Conservation (phyloP, 495 filamentous ascomycete species). For the Trichoderma orchidacearum region DNA sequence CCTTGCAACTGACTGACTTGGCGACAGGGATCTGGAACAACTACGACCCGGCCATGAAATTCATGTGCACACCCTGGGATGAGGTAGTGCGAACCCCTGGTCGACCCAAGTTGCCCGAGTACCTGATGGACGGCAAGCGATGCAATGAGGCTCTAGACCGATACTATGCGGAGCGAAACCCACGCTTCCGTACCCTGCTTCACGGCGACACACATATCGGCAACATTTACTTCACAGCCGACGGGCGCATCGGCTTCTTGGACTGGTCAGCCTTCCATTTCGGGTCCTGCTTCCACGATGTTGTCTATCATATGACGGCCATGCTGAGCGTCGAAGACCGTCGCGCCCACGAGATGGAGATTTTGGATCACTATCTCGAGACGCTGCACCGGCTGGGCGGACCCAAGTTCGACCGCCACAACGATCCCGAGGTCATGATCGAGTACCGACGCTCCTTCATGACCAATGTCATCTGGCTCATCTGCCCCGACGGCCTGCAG, state of each 20-base stretch:
- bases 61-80: constrained; percentile 8
- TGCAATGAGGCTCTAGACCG: constrained; percentile 11
- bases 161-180: constrained; percentile 13
- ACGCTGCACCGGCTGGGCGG: constrained; percentile 10
- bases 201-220: constrained; percentile 15
- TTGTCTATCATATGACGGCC: constrained; percentile 11
- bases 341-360: constrained; percentile 53
- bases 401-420: constrained; percentile 10
- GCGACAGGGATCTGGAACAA: constrained; percentile 9
- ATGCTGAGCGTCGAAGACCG: constrained; percentile 45
- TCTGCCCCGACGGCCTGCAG: constrained; percentile 34
- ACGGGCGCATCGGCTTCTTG: constrained; percentile 10
- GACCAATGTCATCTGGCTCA: constrained; percentile 40
- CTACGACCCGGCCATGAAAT: constrained; percentile 14
- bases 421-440: constrained; percentile 11
- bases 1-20: not conserved
- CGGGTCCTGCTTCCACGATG: constrained; percentile 13
- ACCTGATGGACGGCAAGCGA: constrained; percentile 12
- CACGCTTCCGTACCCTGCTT: constrained; percentile 11
- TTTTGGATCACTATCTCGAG: constrained; percentile 46
- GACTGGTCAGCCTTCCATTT: constrained; percentile 15
- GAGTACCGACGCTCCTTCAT: constrained; percentile 12
- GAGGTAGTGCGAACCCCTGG: constrained; percentile 7
- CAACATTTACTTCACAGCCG: constrained; percentile 12
- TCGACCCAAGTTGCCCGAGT: constrained; percentile 9